phyloP scores from a whole-genome alignment of 164 flowering plant species.

The Paratinospora sagittata region DNA sequence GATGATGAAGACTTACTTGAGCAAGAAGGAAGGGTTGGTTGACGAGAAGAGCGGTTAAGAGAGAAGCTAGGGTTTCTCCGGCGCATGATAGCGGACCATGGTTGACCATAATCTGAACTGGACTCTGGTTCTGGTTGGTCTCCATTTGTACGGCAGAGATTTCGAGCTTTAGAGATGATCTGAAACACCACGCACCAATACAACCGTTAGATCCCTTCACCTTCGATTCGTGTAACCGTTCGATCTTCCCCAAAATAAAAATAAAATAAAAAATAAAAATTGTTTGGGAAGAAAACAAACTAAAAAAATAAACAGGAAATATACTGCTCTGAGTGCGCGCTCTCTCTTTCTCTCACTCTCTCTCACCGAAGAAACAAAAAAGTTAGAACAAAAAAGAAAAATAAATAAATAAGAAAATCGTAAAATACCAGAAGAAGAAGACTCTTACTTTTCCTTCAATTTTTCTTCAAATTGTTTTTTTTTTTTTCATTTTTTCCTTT shows the following conservation, averaged over 20 bases:
- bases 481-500: background rate
- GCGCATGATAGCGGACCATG: constrained; percentile 26
- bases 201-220: constrained; percentile 25
- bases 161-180: constrained; percentile 3
- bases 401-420: background rate
- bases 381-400: background rate
- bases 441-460: too few species aligned
- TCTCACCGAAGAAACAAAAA: background rate
- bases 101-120: constrained; percentile 14
- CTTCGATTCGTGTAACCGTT: constrained; percentile 16
- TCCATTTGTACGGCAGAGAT: constrained; percentile 28
- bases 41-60: constrained; percentile 25
- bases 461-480: background rate
- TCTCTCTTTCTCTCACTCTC: background rate
- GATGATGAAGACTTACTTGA: constrained; percentile 17
- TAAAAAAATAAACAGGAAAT: too few species aligned
- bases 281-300: background rate
- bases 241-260: constrained; percentile 16
- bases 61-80: constrained; percentile 18
- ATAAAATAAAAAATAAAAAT: constrained; percentile 1
- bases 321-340: too few species aligned
- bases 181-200: constrained; percentile 3
- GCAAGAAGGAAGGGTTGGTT: too few species aligned
- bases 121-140: constrained; percentile 16
- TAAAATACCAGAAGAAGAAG: background rate